Percentiles rank a stretch among this genome's conserved stretches.
Conservation (phyloP, 345 rosid species). For the Eucalyptus sideroxylon region DNA sequence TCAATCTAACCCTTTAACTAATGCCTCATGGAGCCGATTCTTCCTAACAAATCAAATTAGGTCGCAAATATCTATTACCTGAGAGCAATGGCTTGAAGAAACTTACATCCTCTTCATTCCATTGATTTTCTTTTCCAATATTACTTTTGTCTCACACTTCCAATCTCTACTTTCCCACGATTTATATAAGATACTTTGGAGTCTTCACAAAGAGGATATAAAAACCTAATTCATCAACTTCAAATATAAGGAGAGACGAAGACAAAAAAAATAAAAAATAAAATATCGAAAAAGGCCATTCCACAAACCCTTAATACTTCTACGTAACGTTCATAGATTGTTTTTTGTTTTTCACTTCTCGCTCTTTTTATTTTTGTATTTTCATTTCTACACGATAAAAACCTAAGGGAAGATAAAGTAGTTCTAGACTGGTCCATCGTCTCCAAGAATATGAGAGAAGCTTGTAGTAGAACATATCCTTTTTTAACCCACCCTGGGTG, state of each 20-base stretch:
- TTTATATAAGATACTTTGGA: neutral
- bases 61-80: neutral
- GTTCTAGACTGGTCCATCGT: no score
- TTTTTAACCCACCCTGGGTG: neutral
- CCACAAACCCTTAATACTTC: neutral
- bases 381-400: neutral
- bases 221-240: neutral
- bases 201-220: neutral
- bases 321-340: neutral
- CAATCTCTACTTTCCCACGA: neutral
- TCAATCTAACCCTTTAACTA: neutral
- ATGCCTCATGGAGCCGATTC: neutral
- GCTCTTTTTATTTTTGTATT: neutral
- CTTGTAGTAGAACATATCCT: neutral
- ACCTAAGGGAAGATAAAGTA: no score
- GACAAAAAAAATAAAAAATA: neutral
- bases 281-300: neutral
- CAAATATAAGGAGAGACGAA: neutral
- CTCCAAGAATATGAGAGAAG: neutral
- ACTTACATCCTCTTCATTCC: neutral
- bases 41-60: neutral
- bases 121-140: neutral
- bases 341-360: neutral
- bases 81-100: neutral
- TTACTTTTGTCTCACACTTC: neutral